Conservation (phyloP, 805 yeast genomes). For the Candida palmyrensis region DNA sequence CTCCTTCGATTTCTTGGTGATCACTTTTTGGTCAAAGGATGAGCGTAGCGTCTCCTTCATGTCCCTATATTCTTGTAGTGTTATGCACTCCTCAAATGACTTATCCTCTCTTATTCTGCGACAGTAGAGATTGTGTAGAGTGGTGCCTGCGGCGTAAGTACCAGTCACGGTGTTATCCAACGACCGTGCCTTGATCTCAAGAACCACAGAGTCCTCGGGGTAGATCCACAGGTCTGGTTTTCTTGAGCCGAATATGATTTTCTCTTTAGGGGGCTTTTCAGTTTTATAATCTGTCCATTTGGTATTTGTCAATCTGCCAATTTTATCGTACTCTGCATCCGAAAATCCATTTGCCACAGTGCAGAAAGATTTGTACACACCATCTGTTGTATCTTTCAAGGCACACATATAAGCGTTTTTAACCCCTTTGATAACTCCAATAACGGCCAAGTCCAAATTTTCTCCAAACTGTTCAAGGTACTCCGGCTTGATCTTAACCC, state of each 20-base stretch:
- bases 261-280: slow-evolving; percentile 34
- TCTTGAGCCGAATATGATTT: slow-evolving; percentile 47
- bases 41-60: slow-evolving; percentile 31
- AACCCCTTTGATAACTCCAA: slow-evolving; percentile 72
- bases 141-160: slow-evolving; percentile 59
- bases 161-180: slow-evolving; percentile 42
- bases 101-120: slow-evolving; percentile 66
- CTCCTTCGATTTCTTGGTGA: slow-evolving; percentile 10
- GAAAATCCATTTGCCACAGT: slow-evolving; percentile 83
- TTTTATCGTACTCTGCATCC: slow-evolving; percentile 51
- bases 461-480: slow-evolving; percentile 84
- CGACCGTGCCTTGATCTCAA: slow-evolving; percentile 81
- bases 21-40: too few species aligned
- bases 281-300: slow-evolving; percentile 51
- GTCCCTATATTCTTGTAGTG: slow-evolving; percentile 48
- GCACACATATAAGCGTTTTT: slow-evolving; percentile 78
- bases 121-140: slow-evolving; percentile 75
- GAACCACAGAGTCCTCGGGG: slow-evolving; percentile 70
- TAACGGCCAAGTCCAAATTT: slow-evolving; percentile 70
- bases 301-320: slow-evolving; percentile 52
- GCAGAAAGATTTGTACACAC: slow-evolving; percentile 61
- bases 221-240: slow-evolving; percentile 74
- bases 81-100: slow-evolving; percentile 47
- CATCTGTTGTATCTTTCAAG: slow-evolving; percentile 40
- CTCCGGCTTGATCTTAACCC: slow-evolving; percentile 92